phyloP scores from a whole-genome alignment of 2,329 filamentous ascomycete species.

The Calonectria pseudoturangicola region DNA sequence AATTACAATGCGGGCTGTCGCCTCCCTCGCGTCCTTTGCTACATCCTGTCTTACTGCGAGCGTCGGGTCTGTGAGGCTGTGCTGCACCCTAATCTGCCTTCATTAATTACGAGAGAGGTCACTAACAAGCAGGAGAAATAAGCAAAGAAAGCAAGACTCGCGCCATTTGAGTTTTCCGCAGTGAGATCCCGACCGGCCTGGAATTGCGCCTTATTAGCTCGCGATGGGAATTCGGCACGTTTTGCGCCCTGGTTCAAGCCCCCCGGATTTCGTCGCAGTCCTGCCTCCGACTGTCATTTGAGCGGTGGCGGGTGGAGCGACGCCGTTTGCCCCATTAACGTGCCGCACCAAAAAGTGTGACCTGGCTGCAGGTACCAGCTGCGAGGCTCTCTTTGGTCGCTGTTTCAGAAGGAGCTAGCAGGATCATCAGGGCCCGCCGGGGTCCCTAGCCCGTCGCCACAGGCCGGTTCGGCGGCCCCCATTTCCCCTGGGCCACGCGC shows the following conservation, averaged over 20 bases:
- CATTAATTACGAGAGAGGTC: not conserved
- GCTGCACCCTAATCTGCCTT: not conserved
- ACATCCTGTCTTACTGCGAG: not conserved
- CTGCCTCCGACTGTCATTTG: slow-evolving; percentile 14
- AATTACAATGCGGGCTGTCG: not conserved
- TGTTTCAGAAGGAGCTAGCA: slow-evolving; percentile 48
- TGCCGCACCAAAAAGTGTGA: slow-evolving; percentile 18
- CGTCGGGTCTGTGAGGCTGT: slow-evolving; percentile 8
- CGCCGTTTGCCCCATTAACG: slow-evolving; percentile 20
- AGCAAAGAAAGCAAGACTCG: not conserved
- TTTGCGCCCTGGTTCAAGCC: not conserved
- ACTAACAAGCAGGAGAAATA: not conserved
- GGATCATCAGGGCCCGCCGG: slow-evolving; percentile 14
- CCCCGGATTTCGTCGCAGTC: not conserved
- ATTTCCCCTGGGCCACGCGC: slow-evolving; percentile 37
- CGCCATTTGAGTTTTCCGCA: slow-evolving; percentile 1
- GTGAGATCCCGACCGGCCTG: not conserved
- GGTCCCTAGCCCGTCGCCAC: slow-evolving; percentile 27
- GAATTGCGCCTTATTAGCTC: not conserved
- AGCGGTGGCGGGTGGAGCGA: slow-evolving; percentile 10
- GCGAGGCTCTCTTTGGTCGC: slow-evolving; percentile 38
- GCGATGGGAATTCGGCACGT: not conserved
- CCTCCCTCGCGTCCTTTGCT: slow-evolving; percentile 3
- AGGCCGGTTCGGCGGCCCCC: slow-evolving; percentile 46
- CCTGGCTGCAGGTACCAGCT: slow-evolving; percentile 23